Evolutionary conservation across 2,329 filamentous ascomycete genomes (phyloP).

Genomic region (Diplodia mutila): DNA sequence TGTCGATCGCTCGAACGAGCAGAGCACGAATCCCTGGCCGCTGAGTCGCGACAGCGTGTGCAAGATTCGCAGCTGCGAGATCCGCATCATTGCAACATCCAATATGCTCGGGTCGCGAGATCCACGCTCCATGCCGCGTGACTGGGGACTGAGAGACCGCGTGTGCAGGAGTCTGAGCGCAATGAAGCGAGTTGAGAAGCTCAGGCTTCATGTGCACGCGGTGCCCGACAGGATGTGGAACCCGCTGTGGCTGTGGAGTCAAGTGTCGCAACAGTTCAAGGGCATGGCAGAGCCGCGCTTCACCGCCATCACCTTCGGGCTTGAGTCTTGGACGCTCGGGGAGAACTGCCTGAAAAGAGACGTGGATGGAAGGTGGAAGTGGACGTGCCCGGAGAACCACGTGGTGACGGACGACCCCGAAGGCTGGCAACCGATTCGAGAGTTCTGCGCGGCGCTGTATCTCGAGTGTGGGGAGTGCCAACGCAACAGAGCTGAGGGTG

Average conservation of each 20-base stretch:
- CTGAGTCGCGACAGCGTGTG: constrained; percentile 33
- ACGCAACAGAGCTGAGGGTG: not conserved
- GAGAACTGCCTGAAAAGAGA: constrained; percentile 40
- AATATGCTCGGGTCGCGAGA: constrained; percentile 42
- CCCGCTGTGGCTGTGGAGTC: constrained; percentile 40
- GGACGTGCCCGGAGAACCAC: constrained; percentile 39
- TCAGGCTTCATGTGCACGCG: constrained; percentile 39
- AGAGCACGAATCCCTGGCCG: constrained; percentile 34
- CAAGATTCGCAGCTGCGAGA: constrained; percentile 34
- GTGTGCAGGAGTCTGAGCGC: constrained; percentile 28
- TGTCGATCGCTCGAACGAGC: constrained; percentile 39
- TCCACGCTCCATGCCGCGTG: constrained; percentile 40
- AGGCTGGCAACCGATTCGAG: constrained; percentile 26
- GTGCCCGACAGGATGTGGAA: constrained; percentile 46
- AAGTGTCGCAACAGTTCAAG: constrained; percentile 40
- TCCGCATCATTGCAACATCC: constrained; percentile 40
- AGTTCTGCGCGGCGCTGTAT: constrained; percentile 28
- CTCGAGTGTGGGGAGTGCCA: constrained; percentile 25
- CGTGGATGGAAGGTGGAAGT: constrained; percentile 37
- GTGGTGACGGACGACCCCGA: constrained; percentile 31
- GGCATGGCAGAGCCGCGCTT: constrained; percentile 27
- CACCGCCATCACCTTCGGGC: constrained; percentile 38
- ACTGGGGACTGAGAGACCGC: constrained; percentile 38
- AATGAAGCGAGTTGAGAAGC: constrained; percentile 33
- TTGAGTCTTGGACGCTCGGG: constrained; percentile 42